Base-by-base conservation (phyloP, 2,329 filamentous ascomycete genomes). In the Tolypocladium paradoxum region DNA sequence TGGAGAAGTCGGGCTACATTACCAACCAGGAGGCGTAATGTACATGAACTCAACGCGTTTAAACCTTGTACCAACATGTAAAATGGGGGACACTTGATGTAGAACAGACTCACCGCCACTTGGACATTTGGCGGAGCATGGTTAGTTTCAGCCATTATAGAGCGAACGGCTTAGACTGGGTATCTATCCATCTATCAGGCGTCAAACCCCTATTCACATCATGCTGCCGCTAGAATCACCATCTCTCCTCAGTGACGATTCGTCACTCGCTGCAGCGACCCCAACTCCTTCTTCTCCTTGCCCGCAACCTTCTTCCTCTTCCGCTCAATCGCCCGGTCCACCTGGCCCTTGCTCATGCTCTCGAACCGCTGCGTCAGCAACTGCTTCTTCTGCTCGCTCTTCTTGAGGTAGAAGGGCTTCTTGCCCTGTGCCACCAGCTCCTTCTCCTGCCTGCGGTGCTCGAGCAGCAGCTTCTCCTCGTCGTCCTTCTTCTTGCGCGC, bases 371-470 rank as follows among this genome's bases (percentile, higher is more conserved):
- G 85, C 64, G 88, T 76, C 57, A 96, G 74, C 53, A 90, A 76
- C 69, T 85, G 76, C 76, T 92, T 90, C 84, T 93, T 95, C 76
- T 93, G 82, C 72, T 96, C 92, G 64, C 84, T 83, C 74, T 85
- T 85, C 81, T 99, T 99, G 62, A 97, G 74, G 70, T 89, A 97
- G 73, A 90, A 99, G 0, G 93, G 92, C 66, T 80, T 83, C 82
- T 96, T 96, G 56, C 93, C 93, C 73, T 95, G 82, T 62, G 83
- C 83, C 50, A 97, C 84, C 56, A 88, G 73, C 67, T 91, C 87
- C 73, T 89, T 90, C 76, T 99, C 93, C 68, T 84, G 78, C 71
- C 81, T 81, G 64, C 87, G 82, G 72, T 97, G 91, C 68, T 87
- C 83, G 46, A 82, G 76, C 52, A 92, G 63, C 43, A 97, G 73